Conservation (phyloP, 1,284 basidiomycete species). For the Xanthoconium separans region DNA sequence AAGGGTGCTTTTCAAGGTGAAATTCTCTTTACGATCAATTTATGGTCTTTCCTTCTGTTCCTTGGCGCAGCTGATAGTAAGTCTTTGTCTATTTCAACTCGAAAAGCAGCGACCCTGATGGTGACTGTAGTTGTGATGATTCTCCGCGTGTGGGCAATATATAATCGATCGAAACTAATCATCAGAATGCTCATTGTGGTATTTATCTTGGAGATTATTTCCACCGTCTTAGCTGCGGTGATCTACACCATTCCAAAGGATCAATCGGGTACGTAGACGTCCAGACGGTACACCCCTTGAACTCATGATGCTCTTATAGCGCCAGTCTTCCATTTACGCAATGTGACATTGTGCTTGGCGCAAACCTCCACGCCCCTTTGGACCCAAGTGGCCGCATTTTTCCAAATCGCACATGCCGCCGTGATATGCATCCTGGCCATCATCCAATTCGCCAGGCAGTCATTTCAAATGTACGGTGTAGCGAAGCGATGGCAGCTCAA, state of each 20-base stretch:
- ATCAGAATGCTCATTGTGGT: background rate
- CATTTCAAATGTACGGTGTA: background rate
- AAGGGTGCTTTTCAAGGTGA: background rate
- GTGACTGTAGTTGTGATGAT: constrained; percentile 2
- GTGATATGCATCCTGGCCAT: background rate
- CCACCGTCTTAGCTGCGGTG: background rate
- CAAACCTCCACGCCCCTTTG: background rate
- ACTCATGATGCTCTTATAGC: background rate
- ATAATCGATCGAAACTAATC: constrained; percentile 1
- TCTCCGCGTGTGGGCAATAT: constrained; percentile 11
- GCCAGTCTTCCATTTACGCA: background rate
- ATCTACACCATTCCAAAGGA: background rate
- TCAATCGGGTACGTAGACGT: background rate
- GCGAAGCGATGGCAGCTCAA: constrained; percentile 1
- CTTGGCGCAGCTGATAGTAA: constrained; percentile 4
- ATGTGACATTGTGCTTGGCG: background rate
- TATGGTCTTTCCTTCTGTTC: constrained; percentile 1
- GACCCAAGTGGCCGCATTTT: fast-evolving
- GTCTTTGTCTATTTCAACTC: background rate
- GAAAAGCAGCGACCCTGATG: background rate
- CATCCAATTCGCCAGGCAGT: background rate
- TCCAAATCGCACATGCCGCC: background rate
- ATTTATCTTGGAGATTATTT: background rate
- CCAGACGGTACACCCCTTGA: background rate
- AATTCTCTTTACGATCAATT: background rate